These are phyloP conservation scores for Ceratocystis papillata DNA, from an alignment of 2,329 filamentous ascomycete genomes.

Conservation along the genomic window DNA sequence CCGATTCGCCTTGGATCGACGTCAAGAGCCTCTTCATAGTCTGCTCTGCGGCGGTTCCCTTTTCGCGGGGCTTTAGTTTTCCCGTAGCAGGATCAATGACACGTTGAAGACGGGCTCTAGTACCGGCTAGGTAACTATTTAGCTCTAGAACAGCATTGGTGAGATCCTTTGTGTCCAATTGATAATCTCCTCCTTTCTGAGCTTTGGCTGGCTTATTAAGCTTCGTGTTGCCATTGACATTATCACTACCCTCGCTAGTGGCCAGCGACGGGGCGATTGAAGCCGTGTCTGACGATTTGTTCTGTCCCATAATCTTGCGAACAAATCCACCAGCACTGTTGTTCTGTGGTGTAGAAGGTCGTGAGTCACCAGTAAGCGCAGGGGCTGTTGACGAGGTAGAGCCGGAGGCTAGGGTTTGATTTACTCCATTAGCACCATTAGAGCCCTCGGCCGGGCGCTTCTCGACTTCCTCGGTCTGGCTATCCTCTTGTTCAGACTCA, in stretches of 20 bases:
- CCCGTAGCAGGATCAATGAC: slow-evolving; percentile 53
- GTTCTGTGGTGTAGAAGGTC: slow-evolving; percentile 21
- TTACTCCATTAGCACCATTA: slow-evolving; percentile 4
- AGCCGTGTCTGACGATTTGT: slow-evolving; percentile 21
- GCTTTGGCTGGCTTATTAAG: slow-evolving; percentile 33
- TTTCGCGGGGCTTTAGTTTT: slow-evolving; percentile 44
- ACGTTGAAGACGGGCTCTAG: slow-evolving; percentile 55
- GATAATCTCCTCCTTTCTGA: slow-evolving; percentile 39
- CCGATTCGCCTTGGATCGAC: slow-evolving; percentile 41
- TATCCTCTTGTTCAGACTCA: slow-evolving; percentile 32
- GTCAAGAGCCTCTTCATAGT: slow-evolving; percentile 43
- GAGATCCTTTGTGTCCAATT: slow-evolving; percentile 70
- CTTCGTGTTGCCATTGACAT: slow-evolving; percentile 36
- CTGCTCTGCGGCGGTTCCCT: slow-evolving; percentile 36
- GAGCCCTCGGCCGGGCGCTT: slow-evolving; percentile 25
- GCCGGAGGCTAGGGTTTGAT: background rate
- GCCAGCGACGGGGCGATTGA: slow-evolving; percentile 37
- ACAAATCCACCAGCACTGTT: slow-evolving; percentile 38
- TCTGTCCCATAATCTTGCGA: slow-evolving; percentile 41
- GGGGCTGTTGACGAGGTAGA: background rate
- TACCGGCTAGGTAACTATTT: slow-evolving; percentile 78
- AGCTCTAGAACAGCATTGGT: slow-evolving; percentile 71
- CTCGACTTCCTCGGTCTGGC: slow-evolving; percentile 26
- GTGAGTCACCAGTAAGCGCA: slow-evolving; percentile 8
- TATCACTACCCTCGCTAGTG: slow-evolving; percentile 44